Conservation (phyloP, 129 eudicot species). For the Chrysanthemum lavandulifolium region DNA sequence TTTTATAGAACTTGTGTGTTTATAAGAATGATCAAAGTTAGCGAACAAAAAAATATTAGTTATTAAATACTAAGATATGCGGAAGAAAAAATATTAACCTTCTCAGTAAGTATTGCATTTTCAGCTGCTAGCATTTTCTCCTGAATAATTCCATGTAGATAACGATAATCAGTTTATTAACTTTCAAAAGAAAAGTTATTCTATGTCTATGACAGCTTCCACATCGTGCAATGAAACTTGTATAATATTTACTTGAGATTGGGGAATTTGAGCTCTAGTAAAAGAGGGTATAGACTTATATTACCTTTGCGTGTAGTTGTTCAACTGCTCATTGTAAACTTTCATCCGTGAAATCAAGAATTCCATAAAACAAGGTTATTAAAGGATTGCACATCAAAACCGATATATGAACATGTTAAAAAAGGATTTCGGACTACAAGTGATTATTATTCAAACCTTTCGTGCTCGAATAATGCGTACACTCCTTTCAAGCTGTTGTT, state of each 20-base stretch:
- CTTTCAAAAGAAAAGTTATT: background rate
- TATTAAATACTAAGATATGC: background rate
- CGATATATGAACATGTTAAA: background rate
- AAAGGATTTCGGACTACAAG: background rate
- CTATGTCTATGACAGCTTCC: constrained; percentile 1
- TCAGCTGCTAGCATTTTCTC: constrained; percentile 69
- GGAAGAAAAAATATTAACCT: constrained; percentile 47
- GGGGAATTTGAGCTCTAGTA: constrained; percentile 3
- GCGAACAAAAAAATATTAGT: no score
- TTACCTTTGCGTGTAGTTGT: constrained; percentile 72
- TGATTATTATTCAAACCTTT: constrained; percentile 47
- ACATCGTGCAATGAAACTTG: background rate
- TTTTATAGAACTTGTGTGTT: no score
- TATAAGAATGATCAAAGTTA: background rate
- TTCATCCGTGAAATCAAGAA: constrained; percentile 51
- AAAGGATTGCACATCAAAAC: constrained; percentile 16
- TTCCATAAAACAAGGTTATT: constrained; percentile 9
- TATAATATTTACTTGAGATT: background rate
- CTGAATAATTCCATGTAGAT: constrained; percentile 39
- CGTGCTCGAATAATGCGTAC: constrained; percentile 64
- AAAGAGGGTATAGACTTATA: background rate
- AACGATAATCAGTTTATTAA: background rate
- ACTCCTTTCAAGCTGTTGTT: constrained; percentile 74
- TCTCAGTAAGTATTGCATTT: constrained; percentile 59
- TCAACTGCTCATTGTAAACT: constrained; percentile 71